phyloP scores from a whole-genome alignment of 805 yeast species.

The Yamadazyma takamatsuzukensis region DNA sequence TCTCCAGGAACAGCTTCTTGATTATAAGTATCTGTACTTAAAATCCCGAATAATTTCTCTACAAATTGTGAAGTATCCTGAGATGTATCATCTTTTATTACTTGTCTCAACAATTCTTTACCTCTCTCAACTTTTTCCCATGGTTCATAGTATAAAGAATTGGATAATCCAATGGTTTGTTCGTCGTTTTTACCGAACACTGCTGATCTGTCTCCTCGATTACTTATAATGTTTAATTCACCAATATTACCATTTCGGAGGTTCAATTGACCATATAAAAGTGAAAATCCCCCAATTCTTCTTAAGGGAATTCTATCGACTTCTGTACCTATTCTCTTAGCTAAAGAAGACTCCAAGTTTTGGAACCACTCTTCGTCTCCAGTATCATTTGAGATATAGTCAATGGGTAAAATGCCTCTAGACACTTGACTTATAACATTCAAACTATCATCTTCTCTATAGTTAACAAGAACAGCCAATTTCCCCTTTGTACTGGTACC shows the following conservation, averaged over 20 bases:
- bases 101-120: slow-evolving; percentile 17
- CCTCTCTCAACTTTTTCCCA: slow-evolving; percentile 76
- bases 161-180: slow-evolving; percentile 57
- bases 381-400: slow-evolving; percentile 36
- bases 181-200: slow-evolving; percentile 20
- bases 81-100: slow-evolving; percentile 17
- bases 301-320: slow-evolving; percentile 14
- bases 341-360: slow-evolving; percentile 17
- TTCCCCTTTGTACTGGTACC: slow-evolving; percentile 61
- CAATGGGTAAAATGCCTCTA: slow-evolving; percentile 50
- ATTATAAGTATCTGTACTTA: slow-evolving; percentile 44
- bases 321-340: slow-evolving; percentile 6
- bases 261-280: slow-evolving; percentile 51
- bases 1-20: slow-evolving; percentile 6
- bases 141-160: slow-evolving; percentile 59
- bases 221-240: slow-evolving; percentile 47
- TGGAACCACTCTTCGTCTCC: slow-evolving; percentile 49
- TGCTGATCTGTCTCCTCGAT: slow-evolving; percentile 42
- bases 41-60: slow-evolving; percentile 49
- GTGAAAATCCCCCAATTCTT: slow-evolving; percentile 59
- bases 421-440: slow-evolving; percentile 37
- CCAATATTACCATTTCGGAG: slow-evolving; percentile 22
- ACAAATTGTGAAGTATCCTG: slow-evolving; percentile 40
- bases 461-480: slow-evolving; percentile 74
- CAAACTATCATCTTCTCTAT: slow-evolving; percentile 44